A percentile compares a stretch with the other conserved stretches of the same genome.
These are phyloP conservation scores for Linderniella brevidens DNA, from an alignment of 257 asterid species.

Conservation along the genomic window DNA sequence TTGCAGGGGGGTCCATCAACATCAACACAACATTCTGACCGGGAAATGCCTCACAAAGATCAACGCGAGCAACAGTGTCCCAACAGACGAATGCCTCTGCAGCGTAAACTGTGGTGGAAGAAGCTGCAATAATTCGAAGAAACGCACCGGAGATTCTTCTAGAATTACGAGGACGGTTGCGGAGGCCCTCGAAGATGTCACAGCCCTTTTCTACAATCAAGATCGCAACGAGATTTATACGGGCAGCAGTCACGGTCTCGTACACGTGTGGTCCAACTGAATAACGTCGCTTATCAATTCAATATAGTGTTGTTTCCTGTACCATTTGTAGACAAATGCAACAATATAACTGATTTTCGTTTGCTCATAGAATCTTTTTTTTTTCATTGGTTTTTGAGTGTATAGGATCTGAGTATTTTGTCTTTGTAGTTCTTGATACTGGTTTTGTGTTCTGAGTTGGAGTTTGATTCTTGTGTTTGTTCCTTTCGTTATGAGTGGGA, in stretches of 20 bases:
- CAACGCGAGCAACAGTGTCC: constrained; percentile 45
- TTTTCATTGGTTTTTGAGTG: too few relatives aligned
- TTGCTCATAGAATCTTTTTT: too few relatives aligned
- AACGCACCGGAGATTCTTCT: constrained; percentile 23
- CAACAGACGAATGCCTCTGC: constrained; percentile 43
- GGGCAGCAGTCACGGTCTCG: constrained; percentile 67
- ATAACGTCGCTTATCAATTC: too few relatives aligned
- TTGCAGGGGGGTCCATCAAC: constrained; percentile 86
- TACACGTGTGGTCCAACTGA: constrained; percentile 95
- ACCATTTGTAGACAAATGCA: too few relatives aligned
- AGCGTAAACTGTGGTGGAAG: constrained; percentile 39
- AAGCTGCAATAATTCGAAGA: constrained; percentile 42
- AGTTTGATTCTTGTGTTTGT: neutral
- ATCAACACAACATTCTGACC: constrained; percentile 82
- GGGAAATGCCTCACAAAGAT: constrained; percentile 96
- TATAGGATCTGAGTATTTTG: too few relatives aligned
- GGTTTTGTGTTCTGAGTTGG: neutral
- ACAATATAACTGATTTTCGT: too few relatives aligned
- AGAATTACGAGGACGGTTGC: constrained; percentile 52
- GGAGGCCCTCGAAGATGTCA: constrained; percentile 93
- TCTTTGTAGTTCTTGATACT: neutral
- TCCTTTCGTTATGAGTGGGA: too few relatives aligned
- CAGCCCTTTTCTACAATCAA: constrained; percentile 90
- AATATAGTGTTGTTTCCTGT: too few relatives aligned
- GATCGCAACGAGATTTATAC: constrained; percentile 97